These are phyloP conservation scores for Candida sonorensis DNA, from an alignment of 805 yeast genomes.

Conservation along the genomic window DNA sequence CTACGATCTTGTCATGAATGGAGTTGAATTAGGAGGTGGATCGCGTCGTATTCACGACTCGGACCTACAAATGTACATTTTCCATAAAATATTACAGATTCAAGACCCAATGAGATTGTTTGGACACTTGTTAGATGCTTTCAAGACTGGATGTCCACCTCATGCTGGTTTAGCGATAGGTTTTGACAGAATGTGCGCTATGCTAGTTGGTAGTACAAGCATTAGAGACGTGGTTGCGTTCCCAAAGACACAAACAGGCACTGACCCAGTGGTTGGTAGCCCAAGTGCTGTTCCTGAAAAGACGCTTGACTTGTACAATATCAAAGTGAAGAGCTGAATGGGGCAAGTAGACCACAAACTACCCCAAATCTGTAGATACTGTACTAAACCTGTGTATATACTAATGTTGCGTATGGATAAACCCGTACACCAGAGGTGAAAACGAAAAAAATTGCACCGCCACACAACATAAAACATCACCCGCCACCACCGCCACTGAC, in stretches of 20 bases:
- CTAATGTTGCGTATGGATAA: too few species aligned
- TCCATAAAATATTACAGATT: conserved; percentile 58
- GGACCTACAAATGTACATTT: conserved; percentile 64
- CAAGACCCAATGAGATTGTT: conserved; percentile 54
- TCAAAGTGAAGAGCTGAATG: conserved; percentile 19
- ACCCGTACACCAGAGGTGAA: too few species aligned
- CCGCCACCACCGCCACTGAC: too few species aligned
- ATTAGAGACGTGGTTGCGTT: conserved; percentile 94
- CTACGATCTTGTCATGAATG: conserved; percentile 89
- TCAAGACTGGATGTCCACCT: conserved; percentile 93
- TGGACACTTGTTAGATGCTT: conserved; percentile 79
- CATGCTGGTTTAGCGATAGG: conserved; percentile 98
- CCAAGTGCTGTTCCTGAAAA: conserved; percentile 59
- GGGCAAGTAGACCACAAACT: too few species aligned
- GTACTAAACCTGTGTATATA: too few species aligned
- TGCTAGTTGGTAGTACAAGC: conserved; percentile 69
- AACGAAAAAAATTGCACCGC: too few species aligned
- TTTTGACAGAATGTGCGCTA: conserved; percentile 87
- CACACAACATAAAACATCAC: too few species aligned
- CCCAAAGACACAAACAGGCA: conserved; percentile 87
- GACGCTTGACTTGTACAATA: conserved; percentile 49
- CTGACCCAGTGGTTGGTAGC: conserved; percentile 81
- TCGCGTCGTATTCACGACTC: conserved; percentile 92
- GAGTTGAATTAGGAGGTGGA: conserved; percentile 97
- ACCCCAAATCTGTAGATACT: too few species aligned